Evolutionary conservation across 768 basidiomycete genomes (phyloP), one percentile per base, ranked within the genome.

Genomic region (Polyporus arcularius): DNA sequence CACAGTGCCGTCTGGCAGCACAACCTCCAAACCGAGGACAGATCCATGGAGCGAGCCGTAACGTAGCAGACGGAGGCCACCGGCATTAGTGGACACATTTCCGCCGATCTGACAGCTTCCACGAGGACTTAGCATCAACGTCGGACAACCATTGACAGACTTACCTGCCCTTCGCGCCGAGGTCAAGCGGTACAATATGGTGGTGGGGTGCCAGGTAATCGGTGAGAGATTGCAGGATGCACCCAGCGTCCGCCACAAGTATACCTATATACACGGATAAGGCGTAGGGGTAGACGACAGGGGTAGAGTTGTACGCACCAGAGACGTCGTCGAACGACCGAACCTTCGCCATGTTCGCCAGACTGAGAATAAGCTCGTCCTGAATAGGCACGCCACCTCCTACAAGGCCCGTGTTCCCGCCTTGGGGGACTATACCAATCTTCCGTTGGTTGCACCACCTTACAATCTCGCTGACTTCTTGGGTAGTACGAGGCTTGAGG

Each of bases 321-420:
- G 92, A 92, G 18, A 92, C 84, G 16, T 89, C 82, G 70, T 94
- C 93, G 67, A 93, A 94, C 4, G 86, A 86, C 66, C 93, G 87
- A 53, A 94, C 83, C 62, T 83, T 81, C 69, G 85, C 86, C 86
- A 99, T 85, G 69, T 90, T 94, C 21, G 86, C 79, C 42, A 96
- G 81, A 62, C 85, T 94, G 53, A 99, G 77, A 53, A 99, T 82
- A 63, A 98, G 74, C 74, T 99, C 97, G 71, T 96, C 89, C 65
- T 85, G 79, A 41, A 94, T 72, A 0, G 97, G 96, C 11, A 96
- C 90, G 63, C 95, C 87, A 40, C 97, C 97, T 57, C 96, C 97
- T 40, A 99, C 97, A 12, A 99, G 84, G 15, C 97, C 97, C 0
- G 97, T 99, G 77, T 99, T 99, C 48, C 97, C 97, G 49, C 97